A percentile compares a stretch with the other conserved stretches of the same genome.
Evolutionary conservation across 306 rosid species (phyloP).

Genomic region (Cucurbita moschata): DNA sequence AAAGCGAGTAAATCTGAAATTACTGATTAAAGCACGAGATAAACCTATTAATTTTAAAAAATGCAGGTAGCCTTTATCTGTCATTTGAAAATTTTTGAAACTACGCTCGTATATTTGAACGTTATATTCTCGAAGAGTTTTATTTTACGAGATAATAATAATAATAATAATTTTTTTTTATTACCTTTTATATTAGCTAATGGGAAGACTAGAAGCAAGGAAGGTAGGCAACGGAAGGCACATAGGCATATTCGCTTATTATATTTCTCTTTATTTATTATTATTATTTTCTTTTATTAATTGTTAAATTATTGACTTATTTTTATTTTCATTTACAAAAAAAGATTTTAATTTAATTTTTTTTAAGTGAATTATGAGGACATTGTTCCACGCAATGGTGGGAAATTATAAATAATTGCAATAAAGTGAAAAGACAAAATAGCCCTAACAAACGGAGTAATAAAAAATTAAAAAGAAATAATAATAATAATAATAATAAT

Average conservation of each 20-base stretch:
- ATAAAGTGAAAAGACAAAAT: background rate
- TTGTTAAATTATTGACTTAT: background rate
- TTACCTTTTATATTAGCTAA: background rate
- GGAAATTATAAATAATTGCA: background rate
- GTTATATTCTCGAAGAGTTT: too few relatives aligned
- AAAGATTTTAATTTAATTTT: background rate
- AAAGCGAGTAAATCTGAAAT: too few relatives aligned
- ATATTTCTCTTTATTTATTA: background rate
- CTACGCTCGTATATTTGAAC: too few relatives aligned
- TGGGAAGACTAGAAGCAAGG: background rate
- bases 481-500: background rate
- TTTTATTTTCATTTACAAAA: background rate
- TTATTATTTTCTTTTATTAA: background rate
- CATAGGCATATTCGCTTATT: constrained; percentile 4
- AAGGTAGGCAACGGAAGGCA: constrained; percentile 1
- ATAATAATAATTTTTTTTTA: too few relatives aligned
- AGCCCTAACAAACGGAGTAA: background rate
- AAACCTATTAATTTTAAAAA: too few relatives aligned
- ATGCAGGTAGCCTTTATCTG: too few relatives aligned
- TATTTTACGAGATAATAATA: too few relatives aligned
- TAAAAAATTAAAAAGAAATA: background rate
- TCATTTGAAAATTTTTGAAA: too few relatives aligned
- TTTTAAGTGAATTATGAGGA: background rate
- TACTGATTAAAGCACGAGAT: too few relatives aligned
- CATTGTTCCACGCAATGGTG: background rate